A percentile compares a stretch with the other conserved stretches of the same genome.
Conservation (phyloP, 306 rosid species). For the Elaeagnus macrophylla region DNA sequence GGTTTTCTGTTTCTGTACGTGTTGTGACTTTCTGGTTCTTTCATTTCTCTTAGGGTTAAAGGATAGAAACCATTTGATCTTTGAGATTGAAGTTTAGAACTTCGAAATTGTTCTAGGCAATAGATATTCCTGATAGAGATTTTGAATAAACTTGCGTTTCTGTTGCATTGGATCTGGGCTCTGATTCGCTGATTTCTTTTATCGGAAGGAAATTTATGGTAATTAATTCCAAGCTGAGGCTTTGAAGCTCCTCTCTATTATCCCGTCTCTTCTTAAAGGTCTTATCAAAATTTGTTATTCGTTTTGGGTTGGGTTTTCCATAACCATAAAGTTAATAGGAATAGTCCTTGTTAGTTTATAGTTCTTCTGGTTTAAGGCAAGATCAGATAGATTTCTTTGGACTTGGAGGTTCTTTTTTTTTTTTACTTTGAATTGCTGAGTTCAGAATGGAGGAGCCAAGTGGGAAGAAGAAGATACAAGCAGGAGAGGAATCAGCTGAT, state of each 20-base stretch:
- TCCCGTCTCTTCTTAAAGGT: conserved; percentile 9
- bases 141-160: conserved; percentile 3
- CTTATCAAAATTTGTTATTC: conserved; percentile 4
- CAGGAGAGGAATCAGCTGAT: conserved; percentile 36
- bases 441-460: conserved; percentile 52
- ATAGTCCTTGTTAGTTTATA: conserved; percentile 5
- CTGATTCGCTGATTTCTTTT: conserved; percentile 4
- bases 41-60: conserved; percentile 1
- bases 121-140: too few species aligned
- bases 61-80: conserved; percentile 17
- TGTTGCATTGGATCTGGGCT: conserved; percentile 12
- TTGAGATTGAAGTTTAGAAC: too few species aligned
- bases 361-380: conserved; percentile 18
- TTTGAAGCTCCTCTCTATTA: conserved; percentile 12
- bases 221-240: not conserved
- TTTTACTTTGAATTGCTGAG: conserved; percentile 27
- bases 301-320: conserved; percentile 10
- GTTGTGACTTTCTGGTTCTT: conserved; percentile 9
- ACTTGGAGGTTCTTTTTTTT: conserved; percentile 15
- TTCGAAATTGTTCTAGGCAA: conserved; percentile 14
- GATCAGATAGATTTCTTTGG: conserved; percentile 5
- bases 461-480: conserved; percentile 55
- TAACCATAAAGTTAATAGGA: too few species aligned
- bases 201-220: not conserved
- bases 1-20: conserved; percentile 2